phyloP scores from a whole-genome alignment of 768 basidiomycete species.

The Boletus subparvulus region DNA sequence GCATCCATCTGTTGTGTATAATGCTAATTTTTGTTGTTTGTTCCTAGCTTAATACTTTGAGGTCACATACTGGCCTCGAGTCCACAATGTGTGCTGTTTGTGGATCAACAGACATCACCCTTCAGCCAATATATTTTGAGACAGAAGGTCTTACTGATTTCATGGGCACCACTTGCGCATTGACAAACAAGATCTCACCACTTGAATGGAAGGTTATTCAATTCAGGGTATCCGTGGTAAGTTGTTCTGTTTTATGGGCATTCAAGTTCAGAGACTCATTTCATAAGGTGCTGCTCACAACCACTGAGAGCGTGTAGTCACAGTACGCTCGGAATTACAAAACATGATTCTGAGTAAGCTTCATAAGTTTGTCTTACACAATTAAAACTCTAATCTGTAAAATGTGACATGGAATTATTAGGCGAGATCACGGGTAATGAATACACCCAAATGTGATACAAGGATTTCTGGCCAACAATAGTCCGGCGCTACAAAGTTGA shows the following conservation, averaged over 20 bases:
- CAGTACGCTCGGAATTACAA: no score
- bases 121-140: not conserved
- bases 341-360: not conserved
- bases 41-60: not conserved
- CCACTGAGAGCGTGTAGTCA: not conserved
- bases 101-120: not conserved
- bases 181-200: not conserved
- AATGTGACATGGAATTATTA: not conserved
- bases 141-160: not conserved
- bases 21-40: not conserved
- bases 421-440: not conserved
- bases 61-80: not conserved
- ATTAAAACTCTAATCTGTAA: not conserved
- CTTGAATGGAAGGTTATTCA: not conserved
- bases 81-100: not conserved
- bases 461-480: not conserved
- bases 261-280: not conserved
- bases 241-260: not conserved
- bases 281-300: not conserved
- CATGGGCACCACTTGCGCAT: not conserved
- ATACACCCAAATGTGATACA: not conserved
- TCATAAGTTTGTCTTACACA: not conserved
- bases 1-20: no score
- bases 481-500: not conserved
- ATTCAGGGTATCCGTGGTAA: not conserved